Evolutionary conservation across 2,329 filamentous ascomycete species (phyloP), one percentile per base, ranked within the genome.

Genomic region (Aspergillus fijiensis): DNA sequence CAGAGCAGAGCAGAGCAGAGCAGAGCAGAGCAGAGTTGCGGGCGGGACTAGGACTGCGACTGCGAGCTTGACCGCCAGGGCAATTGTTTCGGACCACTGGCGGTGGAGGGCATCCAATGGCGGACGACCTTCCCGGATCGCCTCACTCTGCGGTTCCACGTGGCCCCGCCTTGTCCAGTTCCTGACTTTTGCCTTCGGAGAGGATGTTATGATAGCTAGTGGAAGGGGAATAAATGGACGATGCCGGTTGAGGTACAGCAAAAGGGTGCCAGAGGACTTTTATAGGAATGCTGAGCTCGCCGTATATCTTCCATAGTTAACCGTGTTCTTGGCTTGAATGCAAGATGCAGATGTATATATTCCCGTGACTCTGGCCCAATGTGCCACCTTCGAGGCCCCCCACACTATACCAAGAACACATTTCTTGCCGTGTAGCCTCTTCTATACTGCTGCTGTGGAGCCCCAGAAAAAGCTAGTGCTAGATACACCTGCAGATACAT

Each of bases 141-240:
- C 66, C 66, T 70, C 69, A 70, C 70, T 70, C 67, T 65, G 58
- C n/a, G 60, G 64, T 66, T 70, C 66, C 67, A 70, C 68, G 68
- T 71, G 69, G 69, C 66, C 67, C 69, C 67, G 67, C 68, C 60
- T 16, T 19, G n/a, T 45, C 39, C 39, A 45, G 39, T 45, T 45
- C 39, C 39, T 45, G 39, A 19, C 39, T 19, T 42, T 42, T 35
- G 33, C 39, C 14, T 45, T 3, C n/a, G 9, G 9, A 29, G 9
- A 29, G 27, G 27, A 29, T 29, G 27, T 9, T 29, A 29, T 29
- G 27, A 29, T 29, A 29, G 27, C 27, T 29, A 29, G 7, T 2
- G 27, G 7, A 29, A 10, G 9, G 7, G 9, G 9, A 29, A 29
- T 9, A 29, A 9, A 29, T 29, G 7, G 27, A 29, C 2, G 27